Evolutionary conservation across 306 rosid species (phyloP), one percentile per base, ranked within the genome.

Genomic region (Vigna nakashimae): DNA sequence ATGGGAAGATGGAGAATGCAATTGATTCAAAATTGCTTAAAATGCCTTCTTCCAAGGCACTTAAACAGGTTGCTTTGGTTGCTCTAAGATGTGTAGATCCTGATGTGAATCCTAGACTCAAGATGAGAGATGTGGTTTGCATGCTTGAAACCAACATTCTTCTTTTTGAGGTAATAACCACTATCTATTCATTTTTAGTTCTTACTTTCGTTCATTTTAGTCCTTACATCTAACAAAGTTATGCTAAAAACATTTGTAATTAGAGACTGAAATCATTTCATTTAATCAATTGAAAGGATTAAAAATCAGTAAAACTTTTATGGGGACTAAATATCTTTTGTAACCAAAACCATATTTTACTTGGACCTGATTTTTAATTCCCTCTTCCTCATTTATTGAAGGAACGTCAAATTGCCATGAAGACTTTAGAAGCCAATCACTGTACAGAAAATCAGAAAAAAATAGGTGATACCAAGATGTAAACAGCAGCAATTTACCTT

Each of bases 61-160:
- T 92, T 64, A 92, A 90, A 72, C 77, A 80, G 46, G 43, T 89
- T 26, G 76, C 85, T 53, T 72, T 90, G 79, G 81, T 87, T 22
- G 89, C 92, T 72, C 87, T 90, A 71, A 67, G 89, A 58, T 92
- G 96, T 34, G 83, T 86, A 8, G 93, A 89, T 85, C 84, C 86
- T 22, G 82, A 80, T 56, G 58, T 80, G 49, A 82, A 77, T 71
- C 81, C 82, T 2, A 82, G 84, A 81, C 92, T 89, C 28, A 83
- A 24, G 56, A 87, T 92, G 92, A 86, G 82, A 64, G 87, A 89
- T 51, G 85, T 90, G 42, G 75, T 80, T 70, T 82, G 62, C 81
- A 90, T 89, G 93, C 90, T 89, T 13, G 81, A 90, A 79, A 85
- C 87, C 3, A 86, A 87, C 79, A 50, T 86, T 34, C 75, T 90